phyloP scores from a whole-genome alignment of 1,284 basidiomycete species.

The Naganishia sp. region DNA sequence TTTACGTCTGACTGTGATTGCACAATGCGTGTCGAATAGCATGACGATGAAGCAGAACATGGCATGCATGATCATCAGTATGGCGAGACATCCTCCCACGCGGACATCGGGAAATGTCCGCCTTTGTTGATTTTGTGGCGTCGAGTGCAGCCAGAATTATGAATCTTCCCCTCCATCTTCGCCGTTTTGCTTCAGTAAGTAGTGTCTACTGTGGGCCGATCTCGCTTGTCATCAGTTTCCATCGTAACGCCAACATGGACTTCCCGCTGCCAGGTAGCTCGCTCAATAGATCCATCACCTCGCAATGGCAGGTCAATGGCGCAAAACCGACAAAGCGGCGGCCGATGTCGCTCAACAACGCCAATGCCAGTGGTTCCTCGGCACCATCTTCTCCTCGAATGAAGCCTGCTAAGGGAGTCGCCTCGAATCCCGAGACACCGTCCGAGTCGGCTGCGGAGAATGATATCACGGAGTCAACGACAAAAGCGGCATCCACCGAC shows the following conservation, averaged over 20 bases:
- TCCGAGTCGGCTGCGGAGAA: conserved; percentile 1
- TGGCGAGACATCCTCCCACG: no score
- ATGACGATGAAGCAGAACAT: not conserved
- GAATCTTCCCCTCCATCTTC: not conserved
- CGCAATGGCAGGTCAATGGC: conserved; percentile 32
- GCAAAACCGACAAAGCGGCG: conserved; percentile 24
- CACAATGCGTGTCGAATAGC: not conserved
- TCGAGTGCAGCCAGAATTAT: conserved; percentile 9
- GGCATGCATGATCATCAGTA: no score
- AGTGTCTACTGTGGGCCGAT: not conserved
- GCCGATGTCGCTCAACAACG: conserved; percentile 26
- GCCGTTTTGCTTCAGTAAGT: not conserved
- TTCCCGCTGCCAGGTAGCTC: conserved; percentile 31
- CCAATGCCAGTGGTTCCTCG: conserved; percentile 24
- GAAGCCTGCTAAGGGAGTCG: conserved; percentile 10
- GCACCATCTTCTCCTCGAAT: conserved; percentile 20
- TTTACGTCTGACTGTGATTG: not conserved
- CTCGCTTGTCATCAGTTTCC: not conserved
- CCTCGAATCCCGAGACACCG: conserved; percentile 6
- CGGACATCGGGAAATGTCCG: conserved; percentile 3
- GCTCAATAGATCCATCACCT: conserved; percentile 34
- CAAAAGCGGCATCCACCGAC: not conserved
- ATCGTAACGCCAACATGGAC: conserved; percentile 14
- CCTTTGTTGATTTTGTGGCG: conserved; percentile 26
- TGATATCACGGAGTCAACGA: not conserved